Conservation (phyloP, 2,329 filamentous ascomycete species). For the Curvularia verruculosa region DNA sequence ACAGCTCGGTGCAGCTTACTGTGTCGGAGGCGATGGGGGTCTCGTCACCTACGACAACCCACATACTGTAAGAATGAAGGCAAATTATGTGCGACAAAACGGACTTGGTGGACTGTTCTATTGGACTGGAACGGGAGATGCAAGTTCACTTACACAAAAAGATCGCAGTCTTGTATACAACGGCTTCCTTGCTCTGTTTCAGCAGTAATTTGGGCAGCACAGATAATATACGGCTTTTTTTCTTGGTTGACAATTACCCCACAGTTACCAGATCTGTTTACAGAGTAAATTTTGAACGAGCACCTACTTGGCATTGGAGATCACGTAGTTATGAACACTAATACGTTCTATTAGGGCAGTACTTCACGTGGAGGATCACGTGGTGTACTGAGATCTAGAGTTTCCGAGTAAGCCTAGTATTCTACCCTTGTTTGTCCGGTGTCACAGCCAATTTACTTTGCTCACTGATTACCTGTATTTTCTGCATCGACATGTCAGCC, state of each 20-base stretch:
- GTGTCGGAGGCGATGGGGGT: slow-evolving; percentile 73
- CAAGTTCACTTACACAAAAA: slow-evolving; percentile 51
- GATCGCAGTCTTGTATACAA: slow-evolving; percentile 65
- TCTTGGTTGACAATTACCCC: background rate
- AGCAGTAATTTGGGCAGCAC: slow-evolving; percentile 23
- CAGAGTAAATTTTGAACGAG: background rate
- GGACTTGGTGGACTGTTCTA: slow-evolving; percentile 79
- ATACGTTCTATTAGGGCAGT: no score
- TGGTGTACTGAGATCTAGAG: background rate
- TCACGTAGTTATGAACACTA: background rate
- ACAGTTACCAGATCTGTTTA: background rate
- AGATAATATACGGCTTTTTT: background rate
- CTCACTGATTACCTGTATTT: background rate
- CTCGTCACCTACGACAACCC: slow-evolving; percentile 83
- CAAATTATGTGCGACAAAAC: slow-evolving; percentile 72
- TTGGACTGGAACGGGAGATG: slow-evolving; percentile 78
- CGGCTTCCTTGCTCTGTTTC: slow-evolving; percentile 61
- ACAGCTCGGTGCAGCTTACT: slow-evolving; percentile 71
- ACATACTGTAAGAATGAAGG: slow-evolving; percentile 77
- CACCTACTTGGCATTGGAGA: background rate
- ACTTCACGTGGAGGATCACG: background rate
- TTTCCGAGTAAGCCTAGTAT: background rate
- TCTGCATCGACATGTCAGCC: background rate
- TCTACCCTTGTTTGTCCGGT: background rate
- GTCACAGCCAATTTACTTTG: background rate